Conservation (phyloP, 352 stramenopile genomes). For the Nothophytophthora sp. region DNA sequence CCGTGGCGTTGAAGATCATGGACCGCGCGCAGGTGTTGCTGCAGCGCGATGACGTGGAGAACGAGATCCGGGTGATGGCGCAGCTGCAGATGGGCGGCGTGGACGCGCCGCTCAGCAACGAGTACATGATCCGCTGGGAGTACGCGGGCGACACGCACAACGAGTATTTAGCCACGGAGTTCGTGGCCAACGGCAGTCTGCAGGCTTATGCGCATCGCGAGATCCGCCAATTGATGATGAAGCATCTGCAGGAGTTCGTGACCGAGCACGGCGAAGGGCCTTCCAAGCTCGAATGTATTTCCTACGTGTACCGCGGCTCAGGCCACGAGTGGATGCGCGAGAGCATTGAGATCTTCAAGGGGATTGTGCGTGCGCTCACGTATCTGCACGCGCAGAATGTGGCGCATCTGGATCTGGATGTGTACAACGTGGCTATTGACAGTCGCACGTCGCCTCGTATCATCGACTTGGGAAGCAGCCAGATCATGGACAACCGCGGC, state of each 20-base stretch:
- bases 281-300: too few relatives aligned
- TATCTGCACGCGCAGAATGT: slow-evolving; percentile 85
- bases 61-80: slow-evolving; percentile 82
- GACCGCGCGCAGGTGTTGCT: slow-evolving; percentile 64
- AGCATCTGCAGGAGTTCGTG: slow-evolving; percentile 38
- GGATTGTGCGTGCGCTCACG: slow-evolving; percentile 63
- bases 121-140: slow-evolving; percentile 76
- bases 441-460: slow-evolving; percentile 46
- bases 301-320: slow-evolving; percentile 57
- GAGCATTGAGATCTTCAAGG: slow-evolving; percentile 61
- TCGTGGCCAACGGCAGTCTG: slow-evolving; percentile 64
- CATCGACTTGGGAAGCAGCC: slow-evolving; percentile 82
- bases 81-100: slow-evolving; percentile 72
- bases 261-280: slow-evolving; percentile 62
- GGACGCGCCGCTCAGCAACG: slow-evolving; percentile 50
- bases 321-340: slow-evolving; percentile 84
- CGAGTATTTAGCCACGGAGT: slow-evolving; percentile 85
- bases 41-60: slow-evolving; percentile 75
- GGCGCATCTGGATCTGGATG: slow-evolving; percentile 79
- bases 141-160: slow-evolving; percentile 62
- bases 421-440: slow-evolving; percentile 82
- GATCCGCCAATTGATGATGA: slow-evolving; percentile 52
- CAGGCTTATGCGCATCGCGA: slow-evolving; percentile 67
- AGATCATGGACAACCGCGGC: slow-evolving; percentile 75
- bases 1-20: slow-evolving; percentile 82